Base-by-base conservation (phyloP, 2,329 filamentous ascomycete genomes). In the Parastagonospora avenae region DNA sequence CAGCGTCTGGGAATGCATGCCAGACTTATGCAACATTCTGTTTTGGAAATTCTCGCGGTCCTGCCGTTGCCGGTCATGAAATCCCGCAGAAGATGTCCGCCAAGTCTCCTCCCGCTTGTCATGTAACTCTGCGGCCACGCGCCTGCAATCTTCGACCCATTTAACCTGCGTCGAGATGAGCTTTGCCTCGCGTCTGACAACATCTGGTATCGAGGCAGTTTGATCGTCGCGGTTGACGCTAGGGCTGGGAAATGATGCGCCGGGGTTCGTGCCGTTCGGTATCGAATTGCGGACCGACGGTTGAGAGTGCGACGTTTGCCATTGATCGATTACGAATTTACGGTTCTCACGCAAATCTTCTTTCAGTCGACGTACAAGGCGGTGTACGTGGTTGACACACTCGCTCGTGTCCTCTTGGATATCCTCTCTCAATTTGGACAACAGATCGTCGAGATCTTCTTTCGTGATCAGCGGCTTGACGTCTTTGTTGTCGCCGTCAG, bases 311-410 rank as follows among this genome's bases (percentile, higher is more conserved):
- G 19, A 15, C 14, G 40, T 32, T 7, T 44, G 33, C 31, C 46
- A 30, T 24, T 50, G 48, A n/a, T 60, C 52, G 38, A 44, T 38
- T 28, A 47, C 37, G 12, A 38, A 48, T 28, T 32, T 44, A 15
- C 16, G 56, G 37, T 64, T 54, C 33, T 63, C 61, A 32, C 59
- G 57, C 56, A 57, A 64, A 35, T 65, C 57, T 73, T 55, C 66
- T 67, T 56, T 79, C 73, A 50, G 77, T 74, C 54, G 67, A 71
- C 39, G 77, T 73, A 28, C 82, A 80, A 50, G 78, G 74, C 37
- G 73, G 75, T 37, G 75, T 64, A 30, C 80, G 81, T 48, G 80
- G 80, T 66, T 79, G 81, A 28, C 81, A 82, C 35, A 75, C 77
- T 41, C 45, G 46, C 58, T 46, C 7, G 63, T 62, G 50, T 64